Base-by-base conservation (phyloP, 2,329 filamentous ascomycete species). In the Ophiostoma himal-ulmi region DNA sequence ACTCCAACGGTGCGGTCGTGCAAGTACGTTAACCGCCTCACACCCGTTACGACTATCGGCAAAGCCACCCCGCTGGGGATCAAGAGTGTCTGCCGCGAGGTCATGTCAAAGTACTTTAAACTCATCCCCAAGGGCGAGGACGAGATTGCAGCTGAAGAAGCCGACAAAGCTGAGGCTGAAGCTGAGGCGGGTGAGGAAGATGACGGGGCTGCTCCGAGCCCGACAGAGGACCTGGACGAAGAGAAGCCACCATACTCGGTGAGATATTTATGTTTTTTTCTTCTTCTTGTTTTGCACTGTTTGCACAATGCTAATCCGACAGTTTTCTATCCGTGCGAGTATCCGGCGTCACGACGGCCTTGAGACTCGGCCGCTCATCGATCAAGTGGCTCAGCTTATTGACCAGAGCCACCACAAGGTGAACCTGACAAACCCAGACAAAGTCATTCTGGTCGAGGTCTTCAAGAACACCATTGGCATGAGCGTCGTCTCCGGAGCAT, bases 291-390 rank as follows among this genome's bases (percentile, higher is more conserved):
- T 30, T 60, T 30, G 14, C 34, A 39, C 14, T 30, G n/a, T n/a
- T 6, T 2, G 17, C 5, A 48, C 14, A 48, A 48, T n/a, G 17
- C 36, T 68, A 17, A 65, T 30, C 39, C n/a, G 34, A 14, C 72
- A 94, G 91, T 95, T 93, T 79, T 92, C 91, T n/a, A 94, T 96
- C 74, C 88, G 92, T 64, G 87, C 90, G n/a, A 90, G 87, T 17
- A 87, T 92, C 72, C 88, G 92, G 70, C 92, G 91, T 76, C 89
- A 94, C 79, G 89, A 83, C 74, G 83, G 83, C 3, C 83, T 94
- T 72, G 89, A 86, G 74, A 86, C 91, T 71, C 86, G 89, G 73
- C 82, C 82, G 22, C 83, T 94, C 67, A 94, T 95, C 78, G 87
- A 89, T 75, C 86, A 85, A 73, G 84, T 94, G 73, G 92, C 91